phyloP scores from a whole-genome alignment of 106 monocot genomes.

The Platanthera guangdongensis region DNA sequence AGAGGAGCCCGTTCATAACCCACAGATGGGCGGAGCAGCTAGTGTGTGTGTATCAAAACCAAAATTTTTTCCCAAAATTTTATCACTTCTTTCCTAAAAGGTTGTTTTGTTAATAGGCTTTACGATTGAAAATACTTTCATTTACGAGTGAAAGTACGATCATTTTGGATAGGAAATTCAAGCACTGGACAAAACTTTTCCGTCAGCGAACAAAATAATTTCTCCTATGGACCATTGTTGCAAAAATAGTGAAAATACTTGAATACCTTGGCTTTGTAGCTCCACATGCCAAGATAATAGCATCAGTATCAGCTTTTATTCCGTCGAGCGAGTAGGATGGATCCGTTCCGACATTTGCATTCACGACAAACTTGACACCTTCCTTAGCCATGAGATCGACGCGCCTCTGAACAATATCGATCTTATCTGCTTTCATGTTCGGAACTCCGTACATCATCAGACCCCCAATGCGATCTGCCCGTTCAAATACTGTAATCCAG shows the following conservation, averaged over 20 bases:
- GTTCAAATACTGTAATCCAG: slow-evolving; percentile 82
- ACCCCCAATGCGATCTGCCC: slow-evolving; percentile 92
- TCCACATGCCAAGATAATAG: slow-evolving; percentile 87
- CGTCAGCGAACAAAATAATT: neutral
- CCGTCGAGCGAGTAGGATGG: slow-evolving; percentile 49
- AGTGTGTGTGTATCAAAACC: no score
- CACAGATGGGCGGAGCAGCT: no score
- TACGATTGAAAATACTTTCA: no score
- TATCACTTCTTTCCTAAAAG: no score
- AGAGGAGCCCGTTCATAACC: no score
- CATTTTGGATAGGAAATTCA: neutral
- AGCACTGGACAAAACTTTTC: no score
- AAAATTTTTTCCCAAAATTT: no score
- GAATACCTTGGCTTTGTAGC: slow-evolving; percentile 85
- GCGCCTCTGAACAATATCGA: slow-evolving; percentile 84
- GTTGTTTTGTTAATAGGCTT: no score
- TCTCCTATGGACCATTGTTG: neutral
- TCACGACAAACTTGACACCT: slow-evolving; percentile 89
- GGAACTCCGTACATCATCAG: slow-evolving; percentile 99
- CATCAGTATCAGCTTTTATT: slow-evolving; percentile 63
- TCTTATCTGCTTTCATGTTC: slow-evolving; percentile 96
- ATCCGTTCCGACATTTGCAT: slow-evolving; percentile 91
- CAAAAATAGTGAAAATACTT: neutral
- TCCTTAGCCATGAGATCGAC: slow-evolving; percentile 86
- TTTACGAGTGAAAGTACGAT: no score